Evolutionary conservation across 257 asterid genomes (phyloP), one percentile per base, ranked within the genome.

Genomic region (Nicotiana paniculata): DNA sequence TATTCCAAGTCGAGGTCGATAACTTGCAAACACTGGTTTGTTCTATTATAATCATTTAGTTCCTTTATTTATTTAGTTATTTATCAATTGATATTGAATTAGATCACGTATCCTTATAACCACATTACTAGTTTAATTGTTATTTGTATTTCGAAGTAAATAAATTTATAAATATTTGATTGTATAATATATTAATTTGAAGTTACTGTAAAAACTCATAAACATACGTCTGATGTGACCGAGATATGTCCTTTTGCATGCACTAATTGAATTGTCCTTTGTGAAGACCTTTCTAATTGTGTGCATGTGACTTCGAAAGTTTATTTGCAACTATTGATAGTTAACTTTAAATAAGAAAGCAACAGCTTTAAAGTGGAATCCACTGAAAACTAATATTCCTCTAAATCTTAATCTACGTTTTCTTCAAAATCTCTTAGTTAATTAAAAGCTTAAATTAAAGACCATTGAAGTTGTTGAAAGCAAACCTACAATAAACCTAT

Each of bases 241-340:
- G 3, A 0, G 55, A 6, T 43, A 2, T 72, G 8, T 24, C 78
- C 37, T 72, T 43, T 46, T 51, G 48, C 48, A 6, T 72, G 39
- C 79, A 13, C 61, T 72, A 48, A 46, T 35, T 68, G 24, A 21
- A 11, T n/a, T 43, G 55, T 69, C 55, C 78, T 70, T 70, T 70
- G 33, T 21, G 35, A 70, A 70, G 33, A 39, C 12, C 35, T 70
- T 43, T 10, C 35, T 24, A 72, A 46, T 46, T 72, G 35, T 46
- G 61, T 72, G 13, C 61, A 72, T 72, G 39, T 12, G 61, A 46
- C 24, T 46, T 72, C 13, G 37, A 46, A 6, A 1, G 68, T 24
- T 26, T 32, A 10, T 62, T 62, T 62, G 68, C 68, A 24, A 62
- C 17, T 26, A 51, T 51, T 51, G 17, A 39, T 39, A 2, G 48